phyloP scores from a whole-genome alignment of 139 green algal species.

The Chlorella ohadii region DNA sequence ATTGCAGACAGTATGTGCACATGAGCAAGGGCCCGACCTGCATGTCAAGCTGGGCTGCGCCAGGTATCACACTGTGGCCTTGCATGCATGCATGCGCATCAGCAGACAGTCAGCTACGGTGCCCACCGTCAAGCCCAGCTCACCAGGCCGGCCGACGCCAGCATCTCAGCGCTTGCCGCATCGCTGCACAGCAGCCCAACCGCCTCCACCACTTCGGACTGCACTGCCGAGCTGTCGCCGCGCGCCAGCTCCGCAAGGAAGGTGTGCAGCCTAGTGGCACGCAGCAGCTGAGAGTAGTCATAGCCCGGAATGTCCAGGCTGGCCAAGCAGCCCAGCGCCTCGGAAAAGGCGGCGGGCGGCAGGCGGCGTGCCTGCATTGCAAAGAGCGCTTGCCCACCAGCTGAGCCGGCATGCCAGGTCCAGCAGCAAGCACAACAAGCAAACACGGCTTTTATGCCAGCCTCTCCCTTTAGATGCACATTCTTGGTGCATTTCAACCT shows the following conservation, averaged over 20 bases:
- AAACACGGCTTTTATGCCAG: too few species aligned
- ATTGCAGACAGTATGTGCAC: too few species aligned
- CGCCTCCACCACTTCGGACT: constrained; percentile 84
- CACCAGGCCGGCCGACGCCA: constrained; percentile 66
- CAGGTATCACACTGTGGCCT: too few species aligned
- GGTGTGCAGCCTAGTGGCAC: constrained; percentile 69
- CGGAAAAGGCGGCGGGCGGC: constrained; percentile 67
- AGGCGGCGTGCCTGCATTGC: neutral
- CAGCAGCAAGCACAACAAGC: too few species aligned
- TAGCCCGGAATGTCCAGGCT: constrained; percentile 80
- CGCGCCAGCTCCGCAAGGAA: constrained; percentile 66
- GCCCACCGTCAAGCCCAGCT: neutral
- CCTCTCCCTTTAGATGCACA: too few species aligned
- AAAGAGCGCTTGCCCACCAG: too few species aligned
- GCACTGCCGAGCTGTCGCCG: constrained; percentile 48
- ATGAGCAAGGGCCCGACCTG: too few species aligned
- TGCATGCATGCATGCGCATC: too few species aligned
- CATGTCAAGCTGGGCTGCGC: too few species aligned
- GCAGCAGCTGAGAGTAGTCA: constrained; percentile 67
- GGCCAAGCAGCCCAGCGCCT: constrained; percentile 82
- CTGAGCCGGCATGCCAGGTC: too few species aligned
- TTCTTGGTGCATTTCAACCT: neutral
- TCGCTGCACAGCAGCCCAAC: constrained; percentile 70
- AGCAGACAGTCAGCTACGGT: too few species aligned
- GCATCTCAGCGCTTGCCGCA: constrained; percentile 62